Evolutionary conservation across 768 basidiomycete species (phyloP), one percentile per base, ranked within the genome.

Genomic region (Calocybe gangraenosa): DNA sequence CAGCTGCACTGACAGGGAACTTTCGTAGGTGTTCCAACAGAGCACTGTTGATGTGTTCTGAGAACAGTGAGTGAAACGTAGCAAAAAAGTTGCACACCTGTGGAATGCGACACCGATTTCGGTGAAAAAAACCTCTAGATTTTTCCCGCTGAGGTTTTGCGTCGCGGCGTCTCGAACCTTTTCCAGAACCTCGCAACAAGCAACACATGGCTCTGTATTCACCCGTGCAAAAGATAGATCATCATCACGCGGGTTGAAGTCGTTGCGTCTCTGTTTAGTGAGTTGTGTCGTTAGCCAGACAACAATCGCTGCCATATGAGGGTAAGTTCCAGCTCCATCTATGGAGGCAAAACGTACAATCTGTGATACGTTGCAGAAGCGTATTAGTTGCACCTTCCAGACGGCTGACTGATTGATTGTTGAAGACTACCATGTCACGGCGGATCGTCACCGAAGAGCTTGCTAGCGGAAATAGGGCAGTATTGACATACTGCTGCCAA

Each of bases 161-260:
- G 78, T 79, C 11, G 86, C 84, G 7, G 75, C 76, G 45, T 92
- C 89, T 17, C 84, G 76, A 37, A 95, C 81, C 54, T 80, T 87
- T 52, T 89, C 88, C 40, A 99, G 67, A 23, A 75, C 76, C 14
- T 95, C 92, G 58, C 94, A 95, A 55, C 88, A 92, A 1, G 81
- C 73, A 14, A 82, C 58, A 60, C 93, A 97, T 0, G 96, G 93
- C 52, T 97, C 95, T 0, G 96, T 98, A 58, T 92, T 96, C 20
- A 91, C 91, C 17, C 92, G 72, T 3, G 92, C 91, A 63, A 97
- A 98, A 0, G 93, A 93, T 18, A 93, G 65, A 54, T 98, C 95
- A 58, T 99, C 96, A 55, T 97, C 93, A 30, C 87, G 81, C 9
- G 96, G 96, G 64, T 95, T 96, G 70, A 96, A 99, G 61, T 99